Percentiles rank a stretch among this genome's conserved stretches.
Evolutionary conservation across 345 rosid species (phyloP).

Genomic region (Bruguiera parviflora): DNA sequence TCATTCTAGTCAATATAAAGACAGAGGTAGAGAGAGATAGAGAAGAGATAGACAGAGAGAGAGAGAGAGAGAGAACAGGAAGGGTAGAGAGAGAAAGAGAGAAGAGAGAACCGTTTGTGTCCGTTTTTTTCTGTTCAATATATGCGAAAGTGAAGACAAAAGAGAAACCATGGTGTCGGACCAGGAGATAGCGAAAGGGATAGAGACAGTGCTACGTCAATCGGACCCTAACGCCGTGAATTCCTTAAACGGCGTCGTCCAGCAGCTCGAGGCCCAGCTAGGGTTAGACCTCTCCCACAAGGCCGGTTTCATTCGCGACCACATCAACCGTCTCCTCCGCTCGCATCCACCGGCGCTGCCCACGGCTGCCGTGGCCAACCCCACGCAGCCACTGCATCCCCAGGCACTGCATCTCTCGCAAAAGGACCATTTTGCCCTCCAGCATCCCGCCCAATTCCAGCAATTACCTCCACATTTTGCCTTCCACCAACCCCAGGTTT

Average conservation of each 20-base stretch:
- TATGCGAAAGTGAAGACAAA: constrained; percentile 26
- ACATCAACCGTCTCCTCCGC: constrained; percentile 70
- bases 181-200: constrained; percentile 79
- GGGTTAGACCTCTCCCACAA: constrained; percentile 83
- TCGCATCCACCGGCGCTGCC: constrained; percentile 29
- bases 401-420: constrained; percentile 25
- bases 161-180: constrained; percentile 56
- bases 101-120: constrained; percentile 22
- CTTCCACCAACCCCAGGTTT: constrained; percentile 26
- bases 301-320: constrained; percentile 73
- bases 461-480: constrained; percentile 34
- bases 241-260: constrained; percentile 69
- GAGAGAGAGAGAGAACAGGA: constrained; percentile 12
- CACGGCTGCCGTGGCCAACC: constrained; percentile 3
- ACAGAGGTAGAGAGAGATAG: background rate
- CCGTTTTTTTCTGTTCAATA: constrained; percentile 43
- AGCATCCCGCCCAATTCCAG: constrained; percentile 42
- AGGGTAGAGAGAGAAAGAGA: constrained; percentile 18
- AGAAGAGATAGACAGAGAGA: background rate
- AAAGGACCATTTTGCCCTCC: constrained; percentile 61
- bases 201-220: constrained; percentile 78
- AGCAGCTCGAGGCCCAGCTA: constrained; percentile 75
- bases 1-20: background rate
- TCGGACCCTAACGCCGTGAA: constrained; percentile 60
- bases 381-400: background rate